Conservation (phyloP, 805 yeast species). For the Candida ascalaphidarum region DNA sequence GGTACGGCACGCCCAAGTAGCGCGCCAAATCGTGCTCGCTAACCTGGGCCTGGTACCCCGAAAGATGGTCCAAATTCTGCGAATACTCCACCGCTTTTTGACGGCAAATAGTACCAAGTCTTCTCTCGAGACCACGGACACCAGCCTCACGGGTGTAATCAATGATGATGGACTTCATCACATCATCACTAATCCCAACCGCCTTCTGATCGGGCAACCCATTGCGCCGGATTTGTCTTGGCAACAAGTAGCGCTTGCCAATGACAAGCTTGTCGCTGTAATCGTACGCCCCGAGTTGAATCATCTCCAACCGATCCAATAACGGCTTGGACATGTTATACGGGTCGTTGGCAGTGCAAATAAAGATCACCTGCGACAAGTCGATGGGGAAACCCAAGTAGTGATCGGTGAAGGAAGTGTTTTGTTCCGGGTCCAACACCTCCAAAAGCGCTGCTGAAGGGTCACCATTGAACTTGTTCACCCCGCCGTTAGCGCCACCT, state of each 20-base stretch:
- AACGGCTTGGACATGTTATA: conserved; percentile 67
- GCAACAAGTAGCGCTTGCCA: conserved; percentile 59
- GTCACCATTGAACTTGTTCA: conserved; percentile 58
- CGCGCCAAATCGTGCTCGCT: conserved; percentile 49
- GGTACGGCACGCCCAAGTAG: conserved; percentile 61
- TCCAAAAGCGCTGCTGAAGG: conserved; percentile 87
- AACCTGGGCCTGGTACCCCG: conserved; percentile 32
- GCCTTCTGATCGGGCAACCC: conserved; percentile 41
- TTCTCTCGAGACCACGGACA: conserved; percentile 71
- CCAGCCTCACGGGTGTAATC: conserved; percentile 82
- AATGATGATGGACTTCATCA: conserved; percentile 53
- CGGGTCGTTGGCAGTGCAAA: conserved; percentile 81
- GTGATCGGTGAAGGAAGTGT: conserved; percentile 67
- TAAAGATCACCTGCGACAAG: conserved; percentile 68
- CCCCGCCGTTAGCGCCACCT: conserved; percentile 39
- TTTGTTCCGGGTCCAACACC: conserved; percentile 87
- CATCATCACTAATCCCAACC: conserved; percentile 41
- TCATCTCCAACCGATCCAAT: conserved; percentile 77
- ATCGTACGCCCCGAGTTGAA: conserved; percentile 72
- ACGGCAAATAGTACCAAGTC: conserved; percentile 69
- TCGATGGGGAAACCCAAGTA: conserved; percentile 83
- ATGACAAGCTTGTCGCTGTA: conserved; percentile 68
- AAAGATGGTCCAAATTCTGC: conserved; percentile 12
- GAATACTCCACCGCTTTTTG: conserved; percentile 71
- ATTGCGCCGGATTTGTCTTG: conserved; percentile 63